Percentiles rank a stretch among this genome's conserved stretches.
Evolutionary conservation across 2,329 filamentous ascomycete genomes (phyloP).

Genomic region (Fusarium sambucinum): DNA sequence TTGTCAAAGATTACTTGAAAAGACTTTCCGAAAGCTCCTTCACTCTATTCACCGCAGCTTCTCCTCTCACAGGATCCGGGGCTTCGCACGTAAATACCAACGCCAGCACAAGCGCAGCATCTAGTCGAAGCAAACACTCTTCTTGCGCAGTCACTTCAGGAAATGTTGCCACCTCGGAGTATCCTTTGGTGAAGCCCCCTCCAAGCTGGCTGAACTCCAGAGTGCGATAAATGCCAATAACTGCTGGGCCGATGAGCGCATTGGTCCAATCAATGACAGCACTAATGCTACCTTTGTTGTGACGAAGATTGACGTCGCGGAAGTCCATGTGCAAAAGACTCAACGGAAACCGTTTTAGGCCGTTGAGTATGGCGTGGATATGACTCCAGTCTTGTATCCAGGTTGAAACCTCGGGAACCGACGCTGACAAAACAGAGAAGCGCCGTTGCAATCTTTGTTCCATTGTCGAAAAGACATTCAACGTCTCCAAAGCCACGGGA

Average conservation of each 20-base stretch:
- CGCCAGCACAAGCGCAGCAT: constrained; percentile 22
- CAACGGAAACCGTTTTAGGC: background rate
- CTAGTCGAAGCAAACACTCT: constrained; percentile 2
- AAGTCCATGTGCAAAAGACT: constrained; percentile 24
- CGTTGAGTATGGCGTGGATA: background rate
- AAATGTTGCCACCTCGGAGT: accelerated
- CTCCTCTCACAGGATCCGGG: background rate
- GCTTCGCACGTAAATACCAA: constrained; percentile 13
- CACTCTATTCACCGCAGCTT: background rate
- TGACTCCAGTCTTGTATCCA: constrained; percentile 3
- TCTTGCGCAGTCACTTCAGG: accelerated
- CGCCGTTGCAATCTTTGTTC: constrained; percentile 18
- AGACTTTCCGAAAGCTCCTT: background rate
- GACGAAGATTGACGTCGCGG: constrained; percentile 19
- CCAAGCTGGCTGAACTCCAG: constrained; percentile 9
- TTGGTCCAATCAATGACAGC: constrained; percentile 25
- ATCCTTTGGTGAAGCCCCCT: background rate
- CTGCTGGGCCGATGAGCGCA: constrained; percentile 16
- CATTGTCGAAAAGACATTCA: background rate
- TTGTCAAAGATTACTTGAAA: background rate
- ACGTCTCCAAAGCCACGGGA: background rate
- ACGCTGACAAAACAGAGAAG: background rate
- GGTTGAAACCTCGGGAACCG: background rate
- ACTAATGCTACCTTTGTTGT: background rate
- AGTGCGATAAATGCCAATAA: constrained; percentile 11